Evolutionary conservation across 1,284 basidiomycete species (phyloP).

Genomic region (Ustilago nuda): DNA sequence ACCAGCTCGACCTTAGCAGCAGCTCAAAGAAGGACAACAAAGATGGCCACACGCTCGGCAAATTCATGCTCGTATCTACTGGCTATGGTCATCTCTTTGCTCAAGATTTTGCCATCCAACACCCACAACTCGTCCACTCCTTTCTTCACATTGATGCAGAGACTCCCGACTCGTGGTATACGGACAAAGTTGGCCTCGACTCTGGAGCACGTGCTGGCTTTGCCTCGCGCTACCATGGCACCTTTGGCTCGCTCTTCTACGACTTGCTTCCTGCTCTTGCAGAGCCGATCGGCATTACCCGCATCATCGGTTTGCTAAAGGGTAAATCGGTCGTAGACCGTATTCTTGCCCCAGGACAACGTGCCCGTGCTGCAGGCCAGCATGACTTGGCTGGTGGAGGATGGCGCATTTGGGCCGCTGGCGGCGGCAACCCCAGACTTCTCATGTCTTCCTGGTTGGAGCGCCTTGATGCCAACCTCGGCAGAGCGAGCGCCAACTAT

Average conservation of each 20-base stretch:
- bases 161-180: slow-evolving; percentile 53
- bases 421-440: slow-evolving; percentile 40
- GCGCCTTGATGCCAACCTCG: slow-evolving; percentile 53
- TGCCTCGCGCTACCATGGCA: slow-evolving; percentile 34
- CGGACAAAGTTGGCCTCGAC: slow-evolving; percentile 22
- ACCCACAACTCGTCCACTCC: slow-evolving; percentile 56
- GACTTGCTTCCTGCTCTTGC: slow-evolving; percentile 52
- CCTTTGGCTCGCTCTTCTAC: slow-evolving; percentile 39
- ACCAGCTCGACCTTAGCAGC: slow-evolving; percentile 20
- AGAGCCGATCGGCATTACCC: slow-evolving; percentile 45
- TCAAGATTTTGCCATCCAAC: slow-evolving; percentile 54
- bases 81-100: slow-evolving; percentile 55
- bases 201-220: slow-evolving; percentile 55
- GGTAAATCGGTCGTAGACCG: slow-evolving; percentile 48
- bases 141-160: slow-evolving; percentile 57
- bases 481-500: slow-evolving; percentile 42
- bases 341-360: slow-evolving; percentile 47
- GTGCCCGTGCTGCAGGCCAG: slow-evolving; percentile 35
- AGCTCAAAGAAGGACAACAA: slow-evolving; percentile 1
- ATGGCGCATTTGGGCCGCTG: slow-evolving; percentile 43
- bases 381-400: slow-evolving; percentile 50
- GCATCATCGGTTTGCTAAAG: slow-evolving; percentile 47
- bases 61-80: slow-evolving; percentile 56
- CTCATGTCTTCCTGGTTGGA: slow-evolving; percentile 51
- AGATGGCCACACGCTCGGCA: slow-evolving; percentile 23